Evolutionary conservation across 116 monocot species (phyloP), one percentile per base, ranked within the genome.

Genomic region (Posidonia oceanica): DNA sequence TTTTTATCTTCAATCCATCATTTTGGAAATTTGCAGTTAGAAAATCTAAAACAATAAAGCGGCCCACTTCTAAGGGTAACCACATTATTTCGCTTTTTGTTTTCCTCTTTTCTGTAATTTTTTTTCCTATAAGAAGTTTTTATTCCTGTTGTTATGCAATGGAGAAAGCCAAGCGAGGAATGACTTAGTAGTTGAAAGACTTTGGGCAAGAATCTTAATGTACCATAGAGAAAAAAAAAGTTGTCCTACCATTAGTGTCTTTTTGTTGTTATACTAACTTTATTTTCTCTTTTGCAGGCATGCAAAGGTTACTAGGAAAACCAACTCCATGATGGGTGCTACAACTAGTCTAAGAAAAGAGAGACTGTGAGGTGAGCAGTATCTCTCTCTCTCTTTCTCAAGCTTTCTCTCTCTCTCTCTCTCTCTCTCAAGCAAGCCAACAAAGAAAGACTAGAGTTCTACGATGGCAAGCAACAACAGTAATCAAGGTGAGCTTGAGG

Each of bases 31-130:
- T 59, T 59, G 59, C 59, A n/a, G 59, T 59, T 16, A 59, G 18
- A 59, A 59, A 7, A 14, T 74, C 74, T 54, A 74, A 74, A 65
- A 15, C 66, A 2, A 54, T 74, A 40, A 40, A 74, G 14, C 64
- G 53, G 17, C 10, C 65, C 0, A 40, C 74, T 4, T 55, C 14
- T 3, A 74, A 74, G 54, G 66, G 74, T 54, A 54, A 54, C 15
- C 54, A 54, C 2, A 54, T 54, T 15, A 54, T 54, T 13, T 54
- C 2, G 10, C 15, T 2, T 54, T 54, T 54, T 54, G 1, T 14
- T 54, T 7, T 2, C 14, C 15, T 7, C 54, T 54, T 54, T 54
- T 54, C 54, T 54, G 10, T 10, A 4, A n/a, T n/a, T 54, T 54
- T 13, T 13, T 54, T 54, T 10, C 5, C 2, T 2, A 29, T 29